These are phyloP conservation scores for Gynochthodes officinalis DNA, from an alignment of 257 asterid genomes.

Conservation along the genomic window DNA sequence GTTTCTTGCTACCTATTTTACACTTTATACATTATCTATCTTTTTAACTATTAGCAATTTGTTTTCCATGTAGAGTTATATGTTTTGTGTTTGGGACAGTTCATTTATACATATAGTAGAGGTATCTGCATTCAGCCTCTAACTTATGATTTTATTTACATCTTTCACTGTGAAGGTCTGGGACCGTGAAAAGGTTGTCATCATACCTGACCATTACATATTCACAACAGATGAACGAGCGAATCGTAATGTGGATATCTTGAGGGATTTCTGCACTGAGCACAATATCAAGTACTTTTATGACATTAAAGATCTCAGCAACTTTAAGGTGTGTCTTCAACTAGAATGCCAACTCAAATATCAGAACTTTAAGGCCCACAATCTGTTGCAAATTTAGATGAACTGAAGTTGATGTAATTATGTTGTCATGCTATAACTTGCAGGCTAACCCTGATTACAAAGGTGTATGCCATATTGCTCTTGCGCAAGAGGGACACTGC, in stretches of 20 bases:
- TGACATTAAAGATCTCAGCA: constrained; percentile 85
- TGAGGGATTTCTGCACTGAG: constrained; percentile 89
- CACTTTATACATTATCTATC: background rate
- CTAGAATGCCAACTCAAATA: background rate
- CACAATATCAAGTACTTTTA: constrained; percentile 89
- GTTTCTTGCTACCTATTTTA: background rate
- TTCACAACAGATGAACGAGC: constrained; percentile 95
- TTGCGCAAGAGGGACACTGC: constrained; percentile 99
- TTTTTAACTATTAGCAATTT: too few relatives aligned
- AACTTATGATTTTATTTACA: constrained; percentile 14
- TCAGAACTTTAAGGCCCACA: background rate
- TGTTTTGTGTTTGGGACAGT: background rate
- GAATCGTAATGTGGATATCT: constrained; percentile 88
- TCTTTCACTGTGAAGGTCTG: constrained; percentile 53
- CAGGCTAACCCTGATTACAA: constrained; percentile 96
- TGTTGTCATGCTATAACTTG: constrained; percentile 12
- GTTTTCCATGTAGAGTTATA: background rate
- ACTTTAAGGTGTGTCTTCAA: constrained; percentile 60
- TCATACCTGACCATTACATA: constrained; percentile 92
- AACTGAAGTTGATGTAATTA: constrained; percentile 8
- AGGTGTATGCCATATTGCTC: constrained; percentile 98
- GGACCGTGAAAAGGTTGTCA: constrained; percentile 91
- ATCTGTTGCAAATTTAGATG: constrained; percentile 7
- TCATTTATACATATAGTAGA: background rate
- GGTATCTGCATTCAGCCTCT: background rate